A percentile compares a stretch with the other conserved stretches of the same genome.
phyloP scores from a whole-genome alignment of 75 land plant genomes.

The Cunninghamia lanceolata region DNA sequence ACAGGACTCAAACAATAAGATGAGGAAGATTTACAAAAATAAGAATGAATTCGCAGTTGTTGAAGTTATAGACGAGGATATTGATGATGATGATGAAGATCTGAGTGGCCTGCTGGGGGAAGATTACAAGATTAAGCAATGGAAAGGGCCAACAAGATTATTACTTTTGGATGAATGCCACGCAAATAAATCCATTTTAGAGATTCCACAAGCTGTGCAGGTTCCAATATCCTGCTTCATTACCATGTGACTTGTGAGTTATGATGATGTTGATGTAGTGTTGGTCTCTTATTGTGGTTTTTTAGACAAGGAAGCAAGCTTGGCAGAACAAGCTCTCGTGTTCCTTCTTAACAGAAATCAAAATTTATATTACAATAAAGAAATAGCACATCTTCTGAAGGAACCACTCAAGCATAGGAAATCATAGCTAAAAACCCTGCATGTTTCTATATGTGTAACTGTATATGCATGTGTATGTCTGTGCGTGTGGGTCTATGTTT shows the following conservation, averaged over 20 bases:
- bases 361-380: neutral
- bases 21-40: constrained; percentile 2
- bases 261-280: neutral
- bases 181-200: constrained; percentile 34
- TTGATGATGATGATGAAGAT: constrained; percentile 22
- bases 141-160: constrained; percentile 85
- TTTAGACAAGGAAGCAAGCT: neutral
- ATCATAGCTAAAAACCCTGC: neutral
- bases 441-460: neutral
- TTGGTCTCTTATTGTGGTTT: neutral
- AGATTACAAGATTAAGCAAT: constrained; percentile 30
- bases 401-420: neutral
- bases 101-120: constrained; percentile 46
- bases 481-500: neutral
- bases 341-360: neutral
- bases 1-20: neutral
- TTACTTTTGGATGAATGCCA: constrained; percentile 79
- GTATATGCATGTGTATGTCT: neutral
- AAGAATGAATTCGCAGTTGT: constrained; percentile 31
- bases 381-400: neutral
- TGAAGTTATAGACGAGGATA: constrained; percentile 40
- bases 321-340: neutral
- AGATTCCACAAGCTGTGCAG: constrained; percentile 84
- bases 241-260: constrained; percentile 8
- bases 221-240: constrained; percentile 25